Evolutionary conservation across 768 basidiomycete species (phyloP).

Genomic region (Suillus discolor): DNA sequence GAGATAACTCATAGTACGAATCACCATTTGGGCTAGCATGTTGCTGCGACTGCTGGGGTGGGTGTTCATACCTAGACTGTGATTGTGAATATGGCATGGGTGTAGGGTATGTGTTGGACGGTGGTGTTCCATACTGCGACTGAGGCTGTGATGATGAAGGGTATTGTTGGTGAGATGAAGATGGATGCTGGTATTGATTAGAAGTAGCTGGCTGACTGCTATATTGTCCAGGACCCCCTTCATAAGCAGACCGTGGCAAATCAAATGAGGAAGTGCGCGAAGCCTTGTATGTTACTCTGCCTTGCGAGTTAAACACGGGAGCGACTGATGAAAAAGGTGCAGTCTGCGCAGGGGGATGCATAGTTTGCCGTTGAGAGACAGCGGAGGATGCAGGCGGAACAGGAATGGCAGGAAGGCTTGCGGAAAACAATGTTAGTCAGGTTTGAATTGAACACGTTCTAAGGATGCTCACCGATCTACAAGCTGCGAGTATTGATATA

Average conservation of each 20-base stretch:
- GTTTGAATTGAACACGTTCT: too few species aligned
- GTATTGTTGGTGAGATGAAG: conserved; percentile 29
- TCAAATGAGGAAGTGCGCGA: neutral
- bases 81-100: conserved; percentile 28
- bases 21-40: conserved; percentile 16
- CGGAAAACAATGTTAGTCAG: too few species aligned
- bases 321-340: neutral
- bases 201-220: conserved; percentile 21
- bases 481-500: too few species aligned
- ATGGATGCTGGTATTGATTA: conserved; percentile 21
- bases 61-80: conserved; percentile 25
- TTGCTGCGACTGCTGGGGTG: conserved; percentile 27
- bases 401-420: too few species aligned
- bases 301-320: conserved; percentile 2
- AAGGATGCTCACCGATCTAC: too few species aligned
- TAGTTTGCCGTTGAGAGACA: neutral
- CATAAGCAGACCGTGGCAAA: conserved; percentile 16
- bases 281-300: neutral
- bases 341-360: neutral
- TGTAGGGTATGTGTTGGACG: conserved; percentile 18
- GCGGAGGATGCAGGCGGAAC: neutral
- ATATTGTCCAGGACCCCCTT: conserved; percentile 18
- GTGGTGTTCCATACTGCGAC: conserved; percentile 17
- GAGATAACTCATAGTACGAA: conserved; percentile 29
- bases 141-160: conserved; percentile 28